Base-by-base conservation (phyloP, 2,329 filamentous ascomycete species). In the Chalara sp. region DNA sequence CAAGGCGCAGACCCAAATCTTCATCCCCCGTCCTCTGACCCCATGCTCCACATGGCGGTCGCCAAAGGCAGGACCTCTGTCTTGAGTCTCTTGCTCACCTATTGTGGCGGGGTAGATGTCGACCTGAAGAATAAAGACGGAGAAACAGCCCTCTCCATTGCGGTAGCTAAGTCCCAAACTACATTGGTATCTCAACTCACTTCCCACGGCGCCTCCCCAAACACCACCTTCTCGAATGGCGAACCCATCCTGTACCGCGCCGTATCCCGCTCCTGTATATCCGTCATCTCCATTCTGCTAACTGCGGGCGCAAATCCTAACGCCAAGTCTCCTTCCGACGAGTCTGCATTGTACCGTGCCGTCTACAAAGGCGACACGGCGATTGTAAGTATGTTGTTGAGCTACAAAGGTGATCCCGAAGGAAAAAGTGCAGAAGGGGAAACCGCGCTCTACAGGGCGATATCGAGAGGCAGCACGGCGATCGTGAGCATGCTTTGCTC, bases 331-430 rank as follows among this genome's bases (percentile, higher is more conserved):
- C 32, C 43, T 7, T 41, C 46, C 37, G 54, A 52, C 13, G 44
- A 54, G 30, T 50, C 52, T 4, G 54, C 54, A n/a, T 39, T 58
- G 3, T 53, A 52, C 32, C 44, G 44, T n/a, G 54, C 54, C n/a
- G 56, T 54, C 10, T 45, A 32, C 10, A 48, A 47, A 33, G 48
- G 45, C 13, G 40, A 53, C 32, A 45, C 35, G 2, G 32, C 47
- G 3, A 33, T 52, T 6, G 46, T 53, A 6, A 46, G 48, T 12
- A 33, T 55, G 10, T 49, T 57, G 10, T 32, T 57, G 1, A 37
- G 46, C 29, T 44, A 55, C 13, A 46, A 48, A n/a, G 55, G 53
- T 3, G 53, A 49, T 12, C 44, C 53, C 1, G 46, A 57, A n/a
- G 43, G 30, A 13, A 47, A 39, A 13, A 44, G 33, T 30, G 32